Evolutionary conservation across 371 early-diverging fungal species (phyloP), one percentile per base, ranked within the genome.

Genomic region (Mortierella sp.): DNA sequence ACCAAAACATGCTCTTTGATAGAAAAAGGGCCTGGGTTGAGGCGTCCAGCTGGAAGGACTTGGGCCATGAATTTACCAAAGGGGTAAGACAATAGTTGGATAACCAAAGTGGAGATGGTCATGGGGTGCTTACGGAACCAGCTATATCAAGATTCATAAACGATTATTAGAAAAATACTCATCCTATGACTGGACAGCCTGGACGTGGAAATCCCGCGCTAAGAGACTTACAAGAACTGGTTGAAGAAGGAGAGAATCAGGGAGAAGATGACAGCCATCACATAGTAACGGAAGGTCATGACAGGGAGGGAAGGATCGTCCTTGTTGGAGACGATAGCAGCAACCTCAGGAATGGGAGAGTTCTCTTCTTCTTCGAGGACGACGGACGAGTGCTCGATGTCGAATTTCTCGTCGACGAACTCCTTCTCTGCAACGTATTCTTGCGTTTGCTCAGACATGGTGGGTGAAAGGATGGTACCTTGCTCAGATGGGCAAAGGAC

Each of bases 1-100:
- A 91, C 85, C 34, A 91, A 80, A 6, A 87, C 91, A 56, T 93
- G 92, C 75, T 93, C 93, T 78, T 94, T 94, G 56, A 92, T 86
- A 58, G 81, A 86, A 81, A 94, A 94, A 9, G 87, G 89, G 6
- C 93, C 92, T 2, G 93, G 92, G 63, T 94, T 94, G 24, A 92
- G 79, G 2, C 63, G 72, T 15, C 79, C 80, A 0, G 76, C 31
- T 24, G 90, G 89, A 39, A 90, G 60, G 28, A 82, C 60, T 41
- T 78, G 58, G 24, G 84, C 87, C 70, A 89, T 67, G 15, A 89
- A 53, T 32, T 79, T 79, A 15, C 93, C 93, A 17, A 87, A 44
- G 0, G 91, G 91, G 50, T 88, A 90, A 0, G 89, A 79, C 7
- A 90, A 66, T 54, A 92, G 64, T 52, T 88, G 85, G 26, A 88